phyloP scores from a whole-genome alignment of 768 basidiomycete species.

The Leccinum rimulosum region DNA sequence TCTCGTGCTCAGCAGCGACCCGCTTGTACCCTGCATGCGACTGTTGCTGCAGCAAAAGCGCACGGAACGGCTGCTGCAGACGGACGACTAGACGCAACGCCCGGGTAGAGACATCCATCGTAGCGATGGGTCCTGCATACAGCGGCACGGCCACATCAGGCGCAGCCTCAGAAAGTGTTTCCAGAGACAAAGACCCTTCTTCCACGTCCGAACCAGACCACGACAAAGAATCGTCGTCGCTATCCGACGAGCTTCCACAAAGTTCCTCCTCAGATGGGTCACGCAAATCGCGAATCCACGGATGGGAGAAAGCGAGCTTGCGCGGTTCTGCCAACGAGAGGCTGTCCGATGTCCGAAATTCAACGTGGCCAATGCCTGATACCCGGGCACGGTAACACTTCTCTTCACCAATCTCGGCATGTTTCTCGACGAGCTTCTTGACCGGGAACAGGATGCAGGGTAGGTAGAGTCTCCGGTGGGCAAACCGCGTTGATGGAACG shows the following conservation, averaged over 20 bases:
- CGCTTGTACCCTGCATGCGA: not conserved
- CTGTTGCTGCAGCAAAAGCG: constrained; percentile 4
- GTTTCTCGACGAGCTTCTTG: not conserved
- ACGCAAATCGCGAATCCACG: constrained; percentile 11
- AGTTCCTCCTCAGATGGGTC: not conserved
- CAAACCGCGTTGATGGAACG: not conserved
- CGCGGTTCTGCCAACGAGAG: not conserved
- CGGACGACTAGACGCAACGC: not conserved
- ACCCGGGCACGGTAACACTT: constrained; percentile 1
- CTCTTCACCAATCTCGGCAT: not conserved
- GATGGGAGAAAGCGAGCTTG: constrained; percentile 5
- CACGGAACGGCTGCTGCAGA: constrained; percentile 8
- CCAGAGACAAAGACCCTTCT: not conserved
- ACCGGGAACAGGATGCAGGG: constrained; percentile 12
- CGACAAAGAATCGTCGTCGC: not conserved
- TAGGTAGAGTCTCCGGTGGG: constrained; percentile 1
- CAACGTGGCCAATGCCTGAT: not conserved
- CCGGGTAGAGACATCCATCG: not conserved
- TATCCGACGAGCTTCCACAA: not conserved
- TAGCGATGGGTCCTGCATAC: no score
- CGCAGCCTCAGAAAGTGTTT: not conserved
- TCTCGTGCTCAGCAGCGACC: not conserved
- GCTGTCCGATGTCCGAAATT: constrained; percentile 1
- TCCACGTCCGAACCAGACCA: not conserved
- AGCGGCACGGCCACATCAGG: not conserved